Evolutionary conservation across 176 grass and related monocot species (phyloP).

Genomic region (Bothriochloa decipiens): DNA sequence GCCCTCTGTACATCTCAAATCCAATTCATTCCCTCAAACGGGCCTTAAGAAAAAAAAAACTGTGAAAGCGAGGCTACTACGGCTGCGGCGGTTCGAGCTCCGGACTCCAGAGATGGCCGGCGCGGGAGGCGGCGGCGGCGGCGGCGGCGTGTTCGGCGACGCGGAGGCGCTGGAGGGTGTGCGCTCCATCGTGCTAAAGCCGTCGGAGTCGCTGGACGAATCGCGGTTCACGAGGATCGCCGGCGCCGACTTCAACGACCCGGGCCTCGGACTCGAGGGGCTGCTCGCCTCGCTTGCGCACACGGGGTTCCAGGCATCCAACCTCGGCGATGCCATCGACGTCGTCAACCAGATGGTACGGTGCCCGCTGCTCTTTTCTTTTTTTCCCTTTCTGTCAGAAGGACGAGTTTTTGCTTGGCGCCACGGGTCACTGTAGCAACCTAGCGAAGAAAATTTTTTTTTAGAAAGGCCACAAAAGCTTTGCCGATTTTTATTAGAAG

Average conservation of each 20-base stretch:
- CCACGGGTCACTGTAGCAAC: neutral
- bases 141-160: neutral
- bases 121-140: neutral
- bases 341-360: slow-evolving; percentile 82
- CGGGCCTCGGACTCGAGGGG: slow-evolving; percentile 48
- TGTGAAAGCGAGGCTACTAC: neutral
- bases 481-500: too few species aligned
- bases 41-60: too few species aligned
- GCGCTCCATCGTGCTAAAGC: slow-evolving; percentile 69
- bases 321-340: slow-evolving; percentile 72
- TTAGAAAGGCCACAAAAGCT: too few species aligned
- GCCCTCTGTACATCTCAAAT: too few species aligned
- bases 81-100: neutral
- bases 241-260: slow-evolving; percentile 79
- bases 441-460: neutral
- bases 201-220: slow-evolving; percentile 67
- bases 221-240: slow-evolving; percentile 59
- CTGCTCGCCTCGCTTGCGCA: slow-evolving; percentile 61
- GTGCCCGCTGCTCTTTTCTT: neutral
- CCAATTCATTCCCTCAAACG: neutral
- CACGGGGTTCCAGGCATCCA: slow-evolving; percentile 85
- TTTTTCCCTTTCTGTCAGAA: too few species aligned
- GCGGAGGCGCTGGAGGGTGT: slow-evolving; percentile 52
- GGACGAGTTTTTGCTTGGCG: neutral
- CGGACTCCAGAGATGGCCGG: neutral